Evolutionary conservation across 208 protist species (phyloP), one percentile per base, ranked within the genome.

Genomic region (Leishmania gerbilli): DNA sequence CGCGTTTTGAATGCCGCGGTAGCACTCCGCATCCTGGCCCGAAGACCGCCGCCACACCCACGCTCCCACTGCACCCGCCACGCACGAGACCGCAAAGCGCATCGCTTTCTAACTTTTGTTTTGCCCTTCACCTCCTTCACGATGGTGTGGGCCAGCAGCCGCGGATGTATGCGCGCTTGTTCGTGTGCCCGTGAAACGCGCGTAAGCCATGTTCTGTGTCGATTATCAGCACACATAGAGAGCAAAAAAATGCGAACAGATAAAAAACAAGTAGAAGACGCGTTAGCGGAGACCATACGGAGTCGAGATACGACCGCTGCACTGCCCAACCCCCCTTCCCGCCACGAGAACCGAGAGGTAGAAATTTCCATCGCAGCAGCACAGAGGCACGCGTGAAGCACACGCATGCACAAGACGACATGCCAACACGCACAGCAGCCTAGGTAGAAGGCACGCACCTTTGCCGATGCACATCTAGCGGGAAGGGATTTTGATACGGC

Each of bases 1-100:
- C 7, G 94, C 79, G 77, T 95, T 94, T 45, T 97, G 88, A 68
- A 95, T 89, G 76, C 92, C 92, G 34, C 88, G 79, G 81, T 96
- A 96, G 79, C 93, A 96, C 77, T 92, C 85, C 4, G 64, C 91
- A 37, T 77, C 60, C 19, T 65, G 40, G 7, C 34, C 31, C 7
- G 45, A 47, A 19, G 77, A 56, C 15, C 76, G 69, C 74, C 74
- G 82, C 76, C 81, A 86, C 55, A 84, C 53, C 79, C 83, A 88
- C 40, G 76, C 89, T 47, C 78, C 74, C 5, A 80, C 75, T 19
- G 56, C 84, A 3, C 89, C 90, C 0, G 84, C 72, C 1, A 82
- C 24, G 71, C 89, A 90, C 0, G 88, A 84, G 0, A 82, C 21
- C 24, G 87, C 37, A 80, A 95, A 88, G 7, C 90, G 89, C 91